phyloP scores from a whole-genome alignment of 768 basidiomycete species.

The Flagelloscypha sp. region DNA sequence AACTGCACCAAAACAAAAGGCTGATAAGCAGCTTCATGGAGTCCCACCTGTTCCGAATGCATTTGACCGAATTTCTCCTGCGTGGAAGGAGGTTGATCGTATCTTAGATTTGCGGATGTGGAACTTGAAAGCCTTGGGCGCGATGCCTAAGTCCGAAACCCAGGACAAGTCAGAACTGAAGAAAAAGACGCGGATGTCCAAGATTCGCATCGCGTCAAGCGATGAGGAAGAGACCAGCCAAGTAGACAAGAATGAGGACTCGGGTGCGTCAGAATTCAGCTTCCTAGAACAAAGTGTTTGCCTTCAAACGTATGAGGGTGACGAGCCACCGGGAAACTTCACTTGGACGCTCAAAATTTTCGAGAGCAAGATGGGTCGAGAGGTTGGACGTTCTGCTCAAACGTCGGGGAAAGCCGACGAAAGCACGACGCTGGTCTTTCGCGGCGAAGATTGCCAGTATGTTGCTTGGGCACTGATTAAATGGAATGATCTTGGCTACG shows the following conservation, averaged over 20 bases:
- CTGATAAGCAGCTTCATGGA: no score
- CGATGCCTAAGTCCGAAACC: no score
- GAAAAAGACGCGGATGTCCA: conserved; percentile 9
- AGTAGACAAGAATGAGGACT: conserved; percentile 21
- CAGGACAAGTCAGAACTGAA: conserved; percentile 17
- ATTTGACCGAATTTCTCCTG: conserved; percentile 58
- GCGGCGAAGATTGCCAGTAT: conserved; percentile 41
- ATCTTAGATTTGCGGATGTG: conserved; percentile 75
- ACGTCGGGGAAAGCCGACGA: conserved; percentile 60
- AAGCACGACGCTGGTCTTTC: conserved; percentile 31
- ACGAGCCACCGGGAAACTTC: no score
- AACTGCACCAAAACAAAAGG: no score
- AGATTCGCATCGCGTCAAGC: conserved; percentile 14
- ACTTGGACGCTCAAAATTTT: no score
- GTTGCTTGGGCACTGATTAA: conserved; percentile 85
- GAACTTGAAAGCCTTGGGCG: no score
- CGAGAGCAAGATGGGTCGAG: no score
- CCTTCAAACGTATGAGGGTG: no score
- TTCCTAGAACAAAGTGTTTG: no score
- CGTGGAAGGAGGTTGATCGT: conserved; percentile 91
- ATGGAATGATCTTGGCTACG: conserved; percentile 90
- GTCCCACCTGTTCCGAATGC: conserved; percentile 62
- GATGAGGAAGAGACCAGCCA: conserved; percentile 17
- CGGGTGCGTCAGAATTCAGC: no score
- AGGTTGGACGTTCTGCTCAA: no score